Conservation (phyloP, 805 yeast genomes). For the Hanseniaspora hatyaiensis region DNA sequence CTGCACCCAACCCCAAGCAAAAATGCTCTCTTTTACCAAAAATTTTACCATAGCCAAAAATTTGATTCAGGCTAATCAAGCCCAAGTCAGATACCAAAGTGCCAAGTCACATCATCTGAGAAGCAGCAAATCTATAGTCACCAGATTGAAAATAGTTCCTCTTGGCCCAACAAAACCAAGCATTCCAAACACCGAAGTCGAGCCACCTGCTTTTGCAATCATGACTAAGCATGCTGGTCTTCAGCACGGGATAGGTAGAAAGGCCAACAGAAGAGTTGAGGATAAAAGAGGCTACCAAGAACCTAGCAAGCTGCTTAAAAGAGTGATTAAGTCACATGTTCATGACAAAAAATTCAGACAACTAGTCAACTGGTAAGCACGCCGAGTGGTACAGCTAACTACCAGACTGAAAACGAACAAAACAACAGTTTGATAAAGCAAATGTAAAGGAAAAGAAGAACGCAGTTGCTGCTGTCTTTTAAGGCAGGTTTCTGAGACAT, state of each 20-base stretch:
- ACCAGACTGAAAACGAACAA: too few relatives aligned
- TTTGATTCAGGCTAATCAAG: too few relatives aligned
- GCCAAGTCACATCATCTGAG: background rate
- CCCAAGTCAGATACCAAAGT: background rate
- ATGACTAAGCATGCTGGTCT: constrained; percentile 14
- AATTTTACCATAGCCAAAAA: too few relatives aligned
- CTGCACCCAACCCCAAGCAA: too few relatives aligned
- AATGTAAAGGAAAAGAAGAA: too few relatives aligned
- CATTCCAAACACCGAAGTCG: constrained; percentile 14
- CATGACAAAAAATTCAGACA: constrained; percentile 10
- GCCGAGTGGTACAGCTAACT: too few relatives aligned
- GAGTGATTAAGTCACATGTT: constrained; percentile 5
- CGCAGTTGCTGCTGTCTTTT: too few relatives aligned
- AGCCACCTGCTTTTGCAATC: constrained; percentile 5
- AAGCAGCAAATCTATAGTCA: background rate
- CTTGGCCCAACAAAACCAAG: background rate
- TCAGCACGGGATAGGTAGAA: constrained; percentile 12
- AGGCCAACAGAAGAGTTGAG: constrained; percentile 3
- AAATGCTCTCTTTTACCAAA: background rate
- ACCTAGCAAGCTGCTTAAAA: constrained; percentile 9
- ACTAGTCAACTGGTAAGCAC: constrained; percentile 6
- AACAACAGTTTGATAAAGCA: too few relatives aligned
- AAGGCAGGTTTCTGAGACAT: too few relatives aligned
- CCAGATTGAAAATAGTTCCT: constrained; percentile 13
- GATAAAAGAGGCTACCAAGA: constrained; percentile 15